Conservation (phyloP, 352 stramenopile genomes). For the Globisporangium splendens region DNA sequence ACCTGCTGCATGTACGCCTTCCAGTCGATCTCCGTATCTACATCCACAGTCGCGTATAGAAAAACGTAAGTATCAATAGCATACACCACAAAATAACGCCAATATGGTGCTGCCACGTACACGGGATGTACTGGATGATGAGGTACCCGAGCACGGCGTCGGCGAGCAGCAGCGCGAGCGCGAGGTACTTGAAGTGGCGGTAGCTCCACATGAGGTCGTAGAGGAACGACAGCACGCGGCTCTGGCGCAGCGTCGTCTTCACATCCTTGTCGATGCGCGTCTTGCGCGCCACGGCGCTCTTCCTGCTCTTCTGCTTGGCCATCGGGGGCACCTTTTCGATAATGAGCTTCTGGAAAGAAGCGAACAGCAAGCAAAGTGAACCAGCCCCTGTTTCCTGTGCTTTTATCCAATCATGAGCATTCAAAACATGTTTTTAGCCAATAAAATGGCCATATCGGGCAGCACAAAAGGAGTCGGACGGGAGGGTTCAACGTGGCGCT, state of each 20-base stretch:
- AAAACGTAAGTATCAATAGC: conserved; percentile 3
- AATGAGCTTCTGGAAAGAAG: conserved; percentile 8
- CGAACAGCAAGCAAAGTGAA: background rate
- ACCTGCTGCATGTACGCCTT: conserved; percentile 99
- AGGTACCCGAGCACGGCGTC: conserved; percentile 65
- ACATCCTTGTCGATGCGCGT: conserved; percentile 87
- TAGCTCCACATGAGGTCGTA: conserved; percentile 89
- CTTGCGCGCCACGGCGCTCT: conserved; percentile 27
- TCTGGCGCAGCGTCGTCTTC: conserved; percentile 72
- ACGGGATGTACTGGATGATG: conserved; percentile 81
- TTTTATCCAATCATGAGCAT: background rate
- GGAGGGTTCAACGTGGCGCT: background rate
- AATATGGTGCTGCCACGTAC: conserved; percentile 30
- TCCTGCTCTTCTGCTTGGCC: conserved; percentile 5
- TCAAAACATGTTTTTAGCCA: conserved; percentile 3
- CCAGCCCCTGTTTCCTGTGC: background rate
- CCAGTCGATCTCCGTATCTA: conserved; percentile 99
- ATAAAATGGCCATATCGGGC: too few relatives aligned
- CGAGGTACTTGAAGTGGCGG: conserved; percentile 73
- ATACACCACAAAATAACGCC: too few relatives aligned
- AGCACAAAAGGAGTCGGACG: background rate
- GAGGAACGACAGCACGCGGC: conserved; percentile 61
- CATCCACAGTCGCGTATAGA: conserved; percentile 3
- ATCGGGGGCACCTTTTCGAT: background rate
- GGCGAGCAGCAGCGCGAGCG: conserved; percentile 43